Evolutionary conservation across 139 green algal species (phyloP), one percentile per base, ranked within the genome.

Genomic region (Pleodorina starrii): DNA sequence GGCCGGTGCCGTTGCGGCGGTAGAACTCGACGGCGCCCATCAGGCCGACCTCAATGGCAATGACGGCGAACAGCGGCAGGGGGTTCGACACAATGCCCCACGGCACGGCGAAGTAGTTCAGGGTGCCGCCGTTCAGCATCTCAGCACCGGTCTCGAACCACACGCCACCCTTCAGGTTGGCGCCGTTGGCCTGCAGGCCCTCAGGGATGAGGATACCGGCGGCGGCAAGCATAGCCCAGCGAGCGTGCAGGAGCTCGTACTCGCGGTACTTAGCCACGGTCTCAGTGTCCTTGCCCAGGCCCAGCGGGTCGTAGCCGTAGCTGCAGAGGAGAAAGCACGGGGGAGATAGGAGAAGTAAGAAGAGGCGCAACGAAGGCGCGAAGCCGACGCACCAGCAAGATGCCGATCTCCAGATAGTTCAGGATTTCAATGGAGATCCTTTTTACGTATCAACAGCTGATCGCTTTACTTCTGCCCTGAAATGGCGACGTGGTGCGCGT

Each of bases 171-270:
- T 95, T 92, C 90, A 99, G 96, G 92, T 95, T 87, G 32, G 96
- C 96, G 80, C 96, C 96, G 91, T 98, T 98, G 91, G 96, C 96
- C 91, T 96, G 87, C 57, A 99, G 95, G 84, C 96, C 97, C 94
- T 99, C 98, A 16, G 98, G 98, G 91, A 99, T 98, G 96, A 99
- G 95, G 93, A 97, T 98, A 74, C 98, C 98, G 59, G 97, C 96
- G 46, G 96, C 97, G 60, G 95, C 97, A 75, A 99, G 97, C 98
- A 99, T 99, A 74, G 98, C 98, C 98, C 97, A 99, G 72, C 98
- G 96, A 19, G 95, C 97, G 89, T 99, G 98, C 89, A 99, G 89
- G 71, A 99, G 93, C 95, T 99, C 98, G 87, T 97, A 96, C 74
- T 88, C 94, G 40, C 94, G 94, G 96, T 99, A 99, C 95, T 98